Percentiles rank a stretch among this genome's conserved stretches.
phyloP scores from a whole-genome alignment of 495 filamentous ascomycete species.

The Hypoxylon fragiforme region DNA sequence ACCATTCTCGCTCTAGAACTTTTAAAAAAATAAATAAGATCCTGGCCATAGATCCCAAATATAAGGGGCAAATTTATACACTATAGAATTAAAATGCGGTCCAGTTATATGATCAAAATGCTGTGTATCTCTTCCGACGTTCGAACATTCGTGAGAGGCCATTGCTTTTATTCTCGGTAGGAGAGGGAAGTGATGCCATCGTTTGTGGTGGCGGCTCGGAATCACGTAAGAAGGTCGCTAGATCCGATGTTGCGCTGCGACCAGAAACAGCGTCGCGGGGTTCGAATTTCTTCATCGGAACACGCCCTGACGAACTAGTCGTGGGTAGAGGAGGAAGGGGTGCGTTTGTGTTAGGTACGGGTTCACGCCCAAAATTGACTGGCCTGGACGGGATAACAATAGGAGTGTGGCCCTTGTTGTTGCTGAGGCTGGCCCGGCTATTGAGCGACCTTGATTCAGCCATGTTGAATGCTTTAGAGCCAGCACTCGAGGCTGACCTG shows the following conservation, averaged over 20 bases:
- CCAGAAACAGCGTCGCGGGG: conserved; percentile 52
- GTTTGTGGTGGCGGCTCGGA: conserved; percentile 67
- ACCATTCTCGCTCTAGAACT: conserved; percentile 5
- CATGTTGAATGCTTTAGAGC: conserved; percentile 32
- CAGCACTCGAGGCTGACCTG: conserved; percentile 28
- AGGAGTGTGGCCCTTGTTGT: conserved; percentile 46
- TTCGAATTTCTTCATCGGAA: conserved; percentile 57
- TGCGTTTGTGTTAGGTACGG: conserved; percentile 7
- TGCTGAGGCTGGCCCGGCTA: conserved; percentile 41
- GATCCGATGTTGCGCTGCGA: conserved; percentile 61
- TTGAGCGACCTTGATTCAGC: conserved; percentile 38
- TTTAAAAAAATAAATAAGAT: background rate
- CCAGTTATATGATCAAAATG: conserved; percentile 30
- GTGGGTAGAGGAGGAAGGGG: background rate
- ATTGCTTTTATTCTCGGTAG: conserved; percentile 31
- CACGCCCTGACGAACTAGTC: conserved; percentile 33
- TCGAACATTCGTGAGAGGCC: conserved; percentile 39
- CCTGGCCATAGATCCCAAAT: background rate
- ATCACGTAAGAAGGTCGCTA: conserved; percentile 79
- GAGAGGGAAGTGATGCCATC: conserved; percentile 17
- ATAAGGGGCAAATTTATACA: conserved; percentile 25
- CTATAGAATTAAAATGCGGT: too few relatives aligned
- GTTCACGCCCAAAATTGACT: conserved; percentile 34
- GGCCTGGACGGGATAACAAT: conserved; percentile 46
- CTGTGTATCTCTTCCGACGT: conserved; percentile 38